Base-by-base conservation (phyloP, 202 grass and related monocot genomes). In the Panicum hallii region DNA sequence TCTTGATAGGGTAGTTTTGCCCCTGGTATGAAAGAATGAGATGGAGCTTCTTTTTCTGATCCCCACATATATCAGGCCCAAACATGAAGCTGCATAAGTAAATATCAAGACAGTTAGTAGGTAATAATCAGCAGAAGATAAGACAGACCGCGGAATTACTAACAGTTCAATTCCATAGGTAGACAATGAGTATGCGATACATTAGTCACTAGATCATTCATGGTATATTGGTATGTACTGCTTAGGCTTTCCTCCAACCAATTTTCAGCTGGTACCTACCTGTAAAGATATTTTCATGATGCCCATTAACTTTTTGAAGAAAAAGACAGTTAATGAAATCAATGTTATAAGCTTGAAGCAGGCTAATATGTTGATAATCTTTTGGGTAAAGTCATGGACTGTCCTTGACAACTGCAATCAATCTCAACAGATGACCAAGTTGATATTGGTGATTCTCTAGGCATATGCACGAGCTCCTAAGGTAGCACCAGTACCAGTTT, bases 1-100 rank as follows among this genome's bases (percentile, higher is more conserved):
- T 97, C 78, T 97, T 97, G 70, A 97, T 84, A 66, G 94, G 94
- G 65, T 97, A 97, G 48, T 97, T 97, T 85, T 97, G 94, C 32
- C 91, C 94, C 75, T 97, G 94, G 70, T 97, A 97, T 7, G 94
- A 94, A 75, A 97, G 88, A 61, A 97, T 97, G 53, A 97, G 86
- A 80, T 97, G 94, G 30, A 97, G 92, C 78, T 97, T 97, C 77
- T 97, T 97, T 81, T 79, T 92, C 74, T 97, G 94, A 66, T 89
- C 87, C 1, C 94, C 94, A 85, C 94, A 97, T 74, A 97, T 60
- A 64, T 97, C 94, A 75, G 94, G 94, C 52, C 94, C 94, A 80
- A 97, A 92, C 94, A 97, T 97, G 36, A 97, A 97, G 64, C 94
- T 97, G 90, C 86, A 82, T 77, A 67, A 89, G 60, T 11, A 67